phyloP scores from a whole-genome alignment of 306 rosid species.

The Datisca glomerata region DNA sequence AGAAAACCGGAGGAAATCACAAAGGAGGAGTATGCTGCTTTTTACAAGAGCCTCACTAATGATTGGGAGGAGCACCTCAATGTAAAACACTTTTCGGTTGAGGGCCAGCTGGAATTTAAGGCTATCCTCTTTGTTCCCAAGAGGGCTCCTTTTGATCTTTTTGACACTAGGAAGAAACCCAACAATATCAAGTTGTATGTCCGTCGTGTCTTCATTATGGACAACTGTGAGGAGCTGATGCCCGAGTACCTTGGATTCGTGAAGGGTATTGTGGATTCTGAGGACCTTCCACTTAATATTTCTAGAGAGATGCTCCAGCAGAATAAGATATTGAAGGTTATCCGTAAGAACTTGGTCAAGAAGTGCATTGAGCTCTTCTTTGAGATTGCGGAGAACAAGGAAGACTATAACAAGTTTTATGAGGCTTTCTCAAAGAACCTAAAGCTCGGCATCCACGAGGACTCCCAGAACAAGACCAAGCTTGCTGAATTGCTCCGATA shows the following conservation, averaged over 20 bases:
- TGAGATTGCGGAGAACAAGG: conserved; percentile 20
- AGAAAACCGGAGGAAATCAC: conserved; percentile 20
- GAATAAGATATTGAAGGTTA: conserved; percentile 22
- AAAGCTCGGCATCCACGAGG: conserved; percentile 23
- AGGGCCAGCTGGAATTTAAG: conserved; percentile 21
- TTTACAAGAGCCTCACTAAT: conserved; percentile 24
- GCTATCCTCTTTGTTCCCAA: conserved; percentile 20
- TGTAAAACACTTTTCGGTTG: conserved; percentile 23
- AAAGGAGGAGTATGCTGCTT: conserved; percentile 21
- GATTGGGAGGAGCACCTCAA: too few species aligned
- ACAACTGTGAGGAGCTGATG: too few species aligned
- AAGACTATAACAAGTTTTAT: conserved; percentile 19
- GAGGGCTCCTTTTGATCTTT: too few species aligned
- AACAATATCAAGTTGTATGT: conserved; percentile 24
- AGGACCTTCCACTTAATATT: conserved; percentile 20
- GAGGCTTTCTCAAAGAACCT: conserved; percentile 22
- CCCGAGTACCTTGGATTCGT: conserved; percentile 20
- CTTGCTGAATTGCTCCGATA: conserved; percentile 19
- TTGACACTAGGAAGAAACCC: conserved; percentile 22
- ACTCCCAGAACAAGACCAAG: conserved; percentile 20
- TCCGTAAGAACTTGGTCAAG: conserved; percentile 20
- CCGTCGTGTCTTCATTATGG: conserved; percentile 21
- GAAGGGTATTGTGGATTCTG: too few species aligned
- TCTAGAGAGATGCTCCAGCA: conserved; percentile 23
- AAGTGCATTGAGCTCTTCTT: conserved; percentile 26